A percentile compares a stretch with the other conserved stretches of the same genome.
These are phyloP conservation scores for Vitis hybrid DNA, from an alignment of 177 flowering plant genomes.

Conservation along the genomic window DNA sequence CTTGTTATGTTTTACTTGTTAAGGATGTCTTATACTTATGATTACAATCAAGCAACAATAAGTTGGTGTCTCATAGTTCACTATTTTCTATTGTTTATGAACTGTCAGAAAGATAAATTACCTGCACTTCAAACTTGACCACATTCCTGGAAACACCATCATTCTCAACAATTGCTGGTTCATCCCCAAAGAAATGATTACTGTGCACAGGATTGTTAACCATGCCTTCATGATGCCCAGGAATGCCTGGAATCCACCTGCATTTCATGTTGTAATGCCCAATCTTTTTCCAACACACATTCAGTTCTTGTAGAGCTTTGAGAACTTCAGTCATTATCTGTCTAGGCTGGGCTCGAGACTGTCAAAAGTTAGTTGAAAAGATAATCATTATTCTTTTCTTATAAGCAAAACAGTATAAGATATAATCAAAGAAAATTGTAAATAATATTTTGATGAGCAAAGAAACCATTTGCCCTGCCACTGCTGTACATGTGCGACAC, in stretches of 20 bases:
- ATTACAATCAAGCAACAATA: too few relatives aligned
- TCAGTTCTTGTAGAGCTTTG: slow-evolving; percentile 71
- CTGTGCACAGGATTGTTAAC: slow-evolving; percentile 34
- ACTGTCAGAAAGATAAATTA: slow-evolving; percentile 16
- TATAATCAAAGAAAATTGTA: not conserved
- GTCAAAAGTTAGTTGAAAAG: slow-evolving; percentile 14
- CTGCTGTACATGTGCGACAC: not conserved
- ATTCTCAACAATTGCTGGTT: slow-evolving; percentile 48
- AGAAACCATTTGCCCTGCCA: not conserved
- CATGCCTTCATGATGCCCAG: slow-evolving; percentile 44
- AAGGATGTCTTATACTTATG: too few relatives aligned
- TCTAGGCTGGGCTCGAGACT: slow-evolving; percentile 90
- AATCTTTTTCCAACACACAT: slow-evolving; percentile 86
- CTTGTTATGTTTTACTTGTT: too few relatives aligned
- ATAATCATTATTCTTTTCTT: not conserved
- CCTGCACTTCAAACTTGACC: slow-evolving; percentile 98
- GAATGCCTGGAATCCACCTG: slow-evolving; percentile 60
- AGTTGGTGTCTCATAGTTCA: too few relatives aligned
- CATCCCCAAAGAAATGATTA: slow-evolving; percentile 58
- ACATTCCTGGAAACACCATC: slow-evolving; percentile 49
- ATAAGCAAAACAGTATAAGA: not conserved
- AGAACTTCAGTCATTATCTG: slow-evolving; percentile 90
- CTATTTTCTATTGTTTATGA: too few relatives aligned
- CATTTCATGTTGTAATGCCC: slow-evolving; percentile 97
- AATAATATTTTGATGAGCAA: not conserved